Percentiles rank a stretch among this genome's conserved stretches.
Evolutionary conservation across 1,139 yeast species (phyloP).

Genomic region (Geotrichum bryndzae): DNA sequence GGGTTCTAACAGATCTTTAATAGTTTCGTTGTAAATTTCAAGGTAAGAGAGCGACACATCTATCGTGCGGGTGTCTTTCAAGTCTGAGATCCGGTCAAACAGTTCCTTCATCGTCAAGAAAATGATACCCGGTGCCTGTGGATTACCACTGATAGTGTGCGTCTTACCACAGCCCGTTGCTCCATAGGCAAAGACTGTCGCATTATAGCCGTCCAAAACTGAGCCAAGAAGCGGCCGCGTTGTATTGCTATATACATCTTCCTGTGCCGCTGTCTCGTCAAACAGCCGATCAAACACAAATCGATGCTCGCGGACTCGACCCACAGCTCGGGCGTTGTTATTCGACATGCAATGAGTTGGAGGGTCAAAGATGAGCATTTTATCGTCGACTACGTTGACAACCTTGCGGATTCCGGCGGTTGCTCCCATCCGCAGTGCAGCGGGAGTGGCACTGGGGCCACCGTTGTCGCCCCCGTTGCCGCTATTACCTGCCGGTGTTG

Average conservation of each 20-base stretch:
- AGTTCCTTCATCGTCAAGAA: constrained; percentile 74
- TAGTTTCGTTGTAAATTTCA: constrained; percentile 87
- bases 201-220: constrained; percentile 76
- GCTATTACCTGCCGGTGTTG: constrained; percentile 19
- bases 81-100: constrained; percentile 51
- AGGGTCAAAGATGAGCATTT: constrained; percentile 87
- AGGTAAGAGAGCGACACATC: constrained; percentile 67
- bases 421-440: constrained; percentile 36
- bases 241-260: constrained; percentile 60
- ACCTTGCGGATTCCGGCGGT: constrained; percentile 51
- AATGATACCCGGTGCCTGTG: constrained; percentile 71
- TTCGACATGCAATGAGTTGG: constrained; percentile 44
- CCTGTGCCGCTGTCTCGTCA: constrained; percentile 58
- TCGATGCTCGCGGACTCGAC: constrained; percentile 67
- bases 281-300: constrained; percentile 79
- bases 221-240: constrained; percentile 68
- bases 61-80: constrained; percentile 50
- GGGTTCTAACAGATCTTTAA: constrained; percentile 68
- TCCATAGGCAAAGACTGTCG: constrained; percentile 94
- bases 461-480: constrained; percentile 25
- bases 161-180: constrained; percentile 99
- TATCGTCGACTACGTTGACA: constrained; percentile 77
- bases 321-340: constrained; percentile 13
- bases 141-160: constrained; percentile 76
- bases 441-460: constrained; percentile 9